Percentiles rank a stretch among this genome's conserved stretches.
These are phyloP conservation scores for Metschnikowia similis DNA, from an alignment of 805 yeast species.

Conservation along the genomic window DNA sequence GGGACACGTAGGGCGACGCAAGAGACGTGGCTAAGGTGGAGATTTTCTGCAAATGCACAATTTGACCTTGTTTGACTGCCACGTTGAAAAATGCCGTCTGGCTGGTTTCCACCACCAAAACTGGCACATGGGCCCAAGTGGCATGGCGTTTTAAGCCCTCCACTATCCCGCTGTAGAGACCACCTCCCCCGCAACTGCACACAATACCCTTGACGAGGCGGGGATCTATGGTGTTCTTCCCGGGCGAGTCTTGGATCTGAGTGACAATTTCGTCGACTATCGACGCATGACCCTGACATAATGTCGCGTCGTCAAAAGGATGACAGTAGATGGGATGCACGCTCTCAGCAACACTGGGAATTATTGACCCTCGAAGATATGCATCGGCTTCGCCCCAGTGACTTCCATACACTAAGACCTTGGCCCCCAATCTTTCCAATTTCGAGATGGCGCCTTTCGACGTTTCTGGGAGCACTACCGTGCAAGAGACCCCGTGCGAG, in stretches of 20 bases:
- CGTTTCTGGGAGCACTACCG: constrained; percentile 56
- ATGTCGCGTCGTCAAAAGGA: constrained; percentile 47
- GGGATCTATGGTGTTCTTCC: constrained; percentile 6
- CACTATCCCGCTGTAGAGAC: constrained; percentile 49
- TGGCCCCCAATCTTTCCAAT: constrained; percentile 47
- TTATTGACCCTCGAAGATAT: constrained; percentile 26
- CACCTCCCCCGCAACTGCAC: constrained; percentile 58
- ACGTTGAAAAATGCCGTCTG: constrained; percentile 58
- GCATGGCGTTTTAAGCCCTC: constrained; percentile 32
- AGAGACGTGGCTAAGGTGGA: constrained; percentile 59
- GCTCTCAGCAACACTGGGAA: constrained; percentile 15
- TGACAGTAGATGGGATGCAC: constrained; percentile 46
- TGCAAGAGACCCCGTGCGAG: constrained; percentile 38
- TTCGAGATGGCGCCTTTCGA: constrained; percentile 46
- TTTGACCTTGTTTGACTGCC: constrained; percentile 44
- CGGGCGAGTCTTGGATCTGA: constrained; percentile 16
- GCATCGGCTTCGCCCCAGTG: constrained; percentile 51
- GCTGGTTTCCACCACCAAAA: constrained; percentile 50
- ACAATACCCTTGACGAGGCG: constrained; percentile 40
- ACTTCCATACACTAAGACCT: constrained; percentile 43
- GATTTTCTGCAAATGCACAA: constrained; percentile 42
- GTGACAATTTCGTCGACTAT: constrained; percentile 36
- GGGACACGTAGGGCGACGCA: constrained; percentile 56
- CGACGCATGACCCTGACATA: constrained; percentile 52
- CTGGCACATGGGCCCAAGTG: constrained; percentile 21